Conservation (phyloP, 805 yeast species). For the Pichia cephalocereana region DNA sequence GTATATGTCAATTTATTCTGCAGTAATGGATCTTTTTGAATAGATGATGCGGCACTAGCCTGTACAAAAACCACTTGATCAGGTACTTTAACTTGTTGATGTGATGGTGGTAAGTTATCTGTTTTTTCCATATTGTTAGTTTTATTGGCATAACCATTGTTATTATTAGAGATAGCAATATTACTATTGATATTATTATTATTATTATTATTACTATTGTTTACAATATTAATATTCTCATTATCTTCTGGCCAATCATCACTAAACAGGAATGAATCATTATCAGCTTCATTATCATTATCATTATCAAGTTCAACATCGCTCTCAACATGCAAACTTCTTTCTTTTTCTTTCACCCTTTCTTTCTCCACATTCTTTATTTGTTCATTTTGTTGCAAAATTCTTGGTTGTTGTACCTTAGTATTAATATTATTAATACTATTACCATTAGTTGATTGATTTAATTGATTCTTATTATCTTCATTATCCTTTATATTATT, state of each 20-base stretch:
- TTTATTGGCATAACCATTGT: not conserved
- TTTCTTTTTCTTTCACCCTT: not conserved
- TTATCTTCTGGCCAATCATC: conserved; percentile 31
- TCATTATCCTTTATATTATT: not conserved
- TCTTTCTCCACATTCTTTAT: not conserved
- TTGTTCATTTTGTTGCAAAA: too few relatives aligned
- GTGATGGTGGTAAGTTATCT: not conserved
- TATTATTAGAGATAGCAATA: conserved; percentile 4
- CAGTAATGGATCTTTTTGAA: conserved; percentile 36
- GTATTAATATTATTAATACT: not conserved
- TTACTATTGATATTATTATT: not conserved
- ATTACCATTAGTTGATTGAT: not conserved
- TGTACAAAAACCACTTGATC: conserved; percentile 39
- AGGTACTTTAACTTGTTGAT: conserved; percentile 7
- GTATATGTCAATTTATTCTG: conserved; percentile 37
- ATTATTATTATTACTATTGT: not conserved
- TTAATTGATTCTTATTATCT: too few relatives aligned
- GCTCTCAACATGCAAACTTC: too few relatives aligned
- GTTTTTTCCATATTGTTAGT: not conserved
- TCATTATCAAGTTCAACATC: too few relatives aligned
- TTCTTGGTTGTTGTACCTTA: too few relatives aligned
- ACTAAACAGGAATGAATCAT: conserved; percentile 46
- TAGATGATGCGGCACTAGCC: conserved; percentile 53
- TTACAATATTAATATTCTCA: conserved; percentile 12
- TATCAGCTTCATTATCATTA: conserved; percentile 17